These are phyloP conservation scores for Puccinia coronata DNA, from an alignment of 1,284 basidiomycete species.

Conservation along the genomic window DNA sequence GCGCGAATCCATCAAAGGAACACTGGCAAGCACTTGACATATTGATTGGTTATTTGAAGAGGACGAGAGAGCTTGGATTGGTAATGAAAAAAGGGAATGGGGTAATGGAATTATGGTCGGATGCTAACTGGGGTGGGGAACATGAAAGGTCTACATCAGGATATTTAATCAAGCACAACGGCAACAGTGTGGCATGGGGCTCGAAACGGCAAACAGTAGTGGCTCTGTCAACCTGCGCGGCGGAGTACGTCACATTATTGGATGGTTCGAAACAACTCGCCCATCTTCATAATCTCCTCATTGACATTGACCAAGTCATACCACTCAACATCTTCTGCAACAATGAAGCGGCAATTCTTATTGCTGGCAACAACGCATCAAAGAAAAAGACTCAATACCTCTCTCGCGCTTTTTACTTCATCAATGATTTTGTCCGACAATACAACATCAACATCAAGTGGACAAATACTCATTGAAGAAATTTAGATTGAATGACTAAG, in stretches of 20 bases:
- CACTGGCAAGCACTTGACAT: neutral
- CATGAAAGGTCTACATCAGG: neutral
- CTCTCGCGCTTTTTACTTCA: neutral
- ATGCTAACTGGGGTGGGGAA: conserved; percentile 36
- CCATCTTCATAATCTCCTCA: neutral
- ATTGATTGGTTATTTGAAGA: neutral
- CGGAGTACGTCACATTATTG: neutral
- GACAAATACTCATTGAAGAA: neutral
- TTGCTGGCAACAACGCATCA: neutral
- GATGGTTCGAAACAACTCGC: neutral
- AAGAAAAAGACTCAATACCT: neutral
- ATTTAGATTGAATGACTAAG: too few species aligned
- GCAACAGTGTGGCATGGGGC: neutral
- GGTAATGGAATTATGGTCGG: neutral
- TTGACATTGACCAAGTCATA: neutral
- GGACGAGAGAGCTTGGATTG: neutral
- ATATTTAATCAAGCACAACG: neutral
- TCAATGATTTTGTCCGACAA: neutral
- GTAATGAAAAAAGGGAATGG: neutral
- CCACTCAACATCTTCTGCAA: neutral
- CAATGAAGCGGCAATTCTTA: neutral
- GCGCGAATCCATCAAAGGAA: neutral
- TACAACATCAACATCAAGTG: conserved; percentile 1
- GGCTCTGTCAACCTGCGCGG: neutral
- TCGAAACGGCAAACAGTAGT: conserved; percentile 14